Base-by-base conservation (phyloP, 768 basidiomycete genomes). In the Suillus discolor region DNA sequence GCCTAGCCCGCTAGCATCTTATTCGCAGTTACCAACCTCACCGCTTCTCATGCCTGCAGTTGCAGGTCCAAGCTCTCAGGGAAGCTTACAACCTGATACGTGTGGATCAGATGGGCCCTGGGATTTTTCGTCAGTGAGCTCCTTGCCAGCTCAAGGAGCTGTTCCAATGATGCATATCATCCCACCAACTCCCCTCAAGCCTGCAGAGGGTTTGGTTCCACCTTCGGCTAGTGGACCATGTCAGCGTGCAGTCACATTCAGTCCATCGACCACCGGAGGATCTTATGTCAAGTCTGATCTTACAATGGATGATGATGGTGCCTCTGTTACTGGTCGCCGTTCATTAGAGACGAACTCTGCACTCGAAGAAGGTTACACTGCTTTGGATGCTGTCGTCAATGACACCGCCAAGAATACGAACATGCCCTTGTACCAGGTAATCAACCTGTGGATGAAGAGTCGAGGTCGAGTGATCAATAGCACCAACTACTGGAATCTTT, bases 391-490 rank as follows among this genome's bases (percentile, higher is more conserved):
- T 9, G 3, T 47, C 11, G n/a, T 47, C 20, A 47, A 11, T n/a
- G 45, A 47, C 5, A 47, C 20, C 9, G 9, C 45, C 11, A 47
- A 47, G 45, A 47, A 47, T 47, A n/a, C 45, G n/a, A 49, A 66
- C 55, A 31, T 66, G 54, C 5, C 44, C 36, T 18, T 34, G 36
- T 6, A 42, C 62, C 18, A 55, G 60, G 57, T 65, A 68, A 25
- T 63, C 11, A 65, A 63, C 8, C 62, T 62, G 2, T 68, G 67
- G 67, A 49, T 63, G 28, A 68, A 68, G 62, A 66, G 57, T 7
- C 49, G 12, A 20, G 36, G 31, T n/a, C 49, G 51, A 16, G 31
- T n/a, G 2, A 38, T 68, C 1, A 61, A 57, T 8, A 38, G 65
- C 1, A 63, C 34, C 0, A 65, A 65, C 13, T 54, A 61, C 44